phyloP scores from a whole-genome alignment of 2,329 filamentous ascomycete genomes.

The Colletotrichum scovillei region DNA sequence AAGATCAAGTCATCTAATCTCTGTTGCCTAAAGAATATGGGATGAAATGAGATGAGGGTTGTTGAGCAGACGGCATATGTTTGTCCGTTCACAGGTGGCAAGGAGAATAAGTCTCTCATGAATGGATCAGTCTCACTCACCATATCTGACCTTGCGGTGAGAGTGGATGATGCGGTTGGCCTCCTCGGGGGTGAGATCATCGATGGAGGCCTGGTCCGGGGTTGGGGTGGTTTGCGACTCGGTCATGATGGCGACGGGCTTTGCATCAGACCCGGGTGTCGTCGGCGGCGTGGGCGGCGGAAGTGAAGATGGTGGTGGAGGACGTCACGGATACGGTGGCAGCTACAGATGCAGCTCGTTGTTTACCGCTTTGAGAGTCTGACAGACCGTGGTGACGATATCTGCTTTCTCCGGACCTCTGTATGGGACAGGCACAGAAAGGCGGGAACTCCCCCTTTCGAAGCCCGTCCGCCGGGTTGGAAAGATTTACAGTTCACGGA shows the following conservation, averaged over 20 bases:
- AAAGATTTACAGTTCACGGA: slow-evolving; percentile 13
- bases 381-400: background rate
- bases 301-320: background rate
- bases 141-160: slow-evolving; percentile 76
- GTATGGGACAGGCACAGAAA: background rate
- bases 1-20: background rate
- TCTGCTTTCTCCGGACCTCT: background rate
- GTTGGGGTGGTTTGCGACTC: slow-evolving; percentile 57
- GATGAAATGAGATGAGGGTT: background rate
- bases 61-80: background rate
- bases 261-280: slow-evolving; percentile 22
- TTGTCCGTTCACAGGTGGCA: background rate
- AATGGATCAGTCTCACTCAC: slow-evolving; percentile 53
- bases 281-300: background rate
- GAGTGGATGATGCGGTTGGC: slow-evolving; percentile 76
- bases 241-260: slow-evolving; percentile 49
- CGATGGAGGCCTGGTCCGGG: slow-evolving; percentile 58
- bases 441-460: background rate
- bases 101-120: background rate
- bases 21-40: background rate
- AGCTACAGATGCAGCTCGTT: background rate
- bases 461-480: background rate
- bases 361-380: background rate
- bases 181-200: slow-evolving; percentile 73
- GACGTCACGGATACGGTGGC: background rate